Conservation (phyloP, 768 basidiomycete genomes). For the Asterophora lycoperdoides region DNA sequence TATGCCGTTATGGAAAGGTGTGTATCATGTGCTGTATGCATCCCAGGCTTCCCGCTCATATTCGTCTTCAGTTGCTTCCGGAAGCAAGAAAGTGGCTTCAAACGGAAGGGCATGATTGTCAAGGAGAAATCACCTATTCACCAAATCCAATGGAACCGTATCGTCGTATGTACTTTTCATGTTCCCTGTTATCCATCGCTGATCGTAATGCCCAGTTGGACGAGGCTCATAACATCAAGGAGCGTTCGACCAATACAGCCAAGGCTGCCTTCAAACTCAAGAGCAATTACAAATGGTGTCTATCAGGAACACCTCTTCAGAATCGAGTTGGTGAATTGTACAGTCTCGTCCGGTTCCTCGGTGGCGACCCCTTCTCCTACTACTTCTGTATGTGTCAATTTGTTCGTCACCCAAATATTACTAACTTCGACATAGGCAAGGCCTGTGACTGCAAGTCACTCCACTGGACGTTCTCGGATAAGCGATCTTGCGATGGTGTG, state of each 20-base stretch:
- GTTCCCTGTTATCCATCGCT: neutral
- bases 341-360: constrained; percentile 87
- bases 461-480: constrained; percentile 91
- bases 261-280: constrained; percentile 93
- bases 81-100: constrained; percentile 90
- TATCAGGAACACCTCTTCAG: constrained; percentile 94
- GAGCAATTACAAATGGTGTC: constrained; percentile 85
- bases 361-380: constrained; percentile 88
- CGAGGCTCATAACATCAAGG: constrained; percentile 98
- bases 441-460: constrained; percentile 89
- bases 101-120: constrained; percentile 75
- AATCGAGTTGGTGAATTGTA: constrained; percentile 99
- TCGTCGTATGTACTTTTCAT: constrained; percentile 48
- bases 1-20: constrained; percentile 82
- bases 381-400: constrained; percentile 70
- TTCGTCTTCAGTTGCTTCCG: constrained; percentile 64
- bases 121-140: constrained; percentile 90
- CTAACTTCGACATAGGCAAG: constrained; percentile 53
- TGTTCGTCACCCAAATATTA: neutral
- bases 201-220: constrained; percentile 54
- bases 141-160: constrained; percentile 76
- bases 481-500: constrained; percentile 76
- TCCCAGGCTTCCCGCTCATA: neutral
- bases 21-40: neutral
- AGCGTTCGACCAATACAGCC: constrained; percentile 89